phyloP scores from a whole-genome alignment of 257 asterid species.

The Anisodus acutangulus region DNA sequence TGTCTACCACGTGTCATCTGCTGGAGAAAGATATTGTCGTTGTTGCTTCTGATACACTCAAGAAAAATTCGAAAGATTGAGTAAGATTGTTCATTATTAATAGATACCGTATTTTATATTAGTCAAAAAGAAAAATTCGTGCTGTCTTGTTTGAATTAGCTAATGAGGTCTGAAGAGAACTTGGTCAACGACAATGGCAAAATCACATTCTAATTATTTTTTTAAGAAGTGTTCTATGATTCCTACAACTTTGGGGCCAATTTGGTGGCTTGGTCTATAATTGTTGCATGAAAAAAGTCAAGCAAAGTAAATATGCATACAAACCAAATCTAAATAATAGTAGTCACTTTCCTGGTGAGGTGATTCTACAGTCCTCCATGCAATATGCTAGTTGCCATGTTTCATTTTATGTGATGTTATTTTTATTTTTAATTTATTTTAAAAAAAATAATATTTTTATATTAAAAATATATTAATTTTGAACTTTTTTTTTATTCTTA shows the following conservation, averaged over 20 bases:
- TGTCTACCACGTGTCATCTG: background rate
- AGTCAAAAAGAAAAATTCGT: background rate
- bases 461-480: too few relatives aligned
- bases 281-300: constrained; percentile 7
- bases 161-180: background rate
- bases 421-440: too few relatives aligned
- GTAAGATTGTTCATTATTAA: background rate
- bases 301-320: background rate
- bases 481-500: too few relatives aligned
- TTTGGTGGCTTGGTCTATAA: background rate
- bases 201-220: background rate
- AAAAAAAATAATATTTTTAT: too few relatives aligned
- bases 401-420: too few relatives aligned
- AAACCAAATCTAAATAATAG: background rate
- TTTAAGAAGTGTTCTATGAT: background rate
- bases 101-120: background rate
- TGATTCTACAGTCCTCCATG: too few relatives aligned
- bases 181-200: constrained; percentile 1
- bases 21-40: background rate
- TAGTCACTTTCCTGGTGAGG: too few relatives aligned
- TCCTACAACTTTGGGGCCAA: constrained; percentile 23
- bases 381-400: too few relatives aligned
- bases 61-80: background rate
- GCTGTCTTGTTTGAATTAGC: constrained; percentile 13
- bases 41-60: background rate